phyloP scores from a whole-genome alignment of 2,329 filamentous ascomycete genomes.

The Fusarium goolgardi region DNA sequence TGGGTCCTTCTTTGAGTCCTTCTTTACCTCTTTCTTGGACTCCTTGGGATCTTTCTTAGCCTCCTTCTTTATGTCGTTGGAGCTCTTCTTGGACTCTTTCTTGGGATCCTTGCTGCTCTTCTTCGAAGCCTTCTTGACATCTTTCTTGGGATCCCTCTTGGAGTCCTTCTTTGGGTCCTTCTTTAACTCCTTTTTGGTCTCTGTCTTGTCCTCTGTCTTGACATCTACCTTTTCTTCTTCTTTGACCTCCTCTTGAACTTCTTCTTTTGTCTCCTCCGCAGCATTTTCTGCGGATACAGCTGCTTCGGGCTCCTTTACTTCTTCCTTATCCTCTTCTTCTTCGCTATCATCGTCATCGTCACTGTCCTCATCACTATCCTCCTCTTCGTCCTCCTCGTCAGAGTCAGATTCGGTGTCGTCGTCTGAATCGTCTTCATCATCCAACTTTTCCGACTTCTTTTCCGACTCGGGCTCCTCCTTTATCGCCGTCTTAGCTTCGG shows the following conservation, averaged over 20 bases:
- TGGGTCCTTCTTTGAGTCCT: not conserved
- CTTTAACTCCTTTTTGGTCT: constrained; percentile 1
- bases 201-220: not conserved
- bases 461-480: constrained; percentile 55
- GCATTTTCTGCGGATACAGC: constrained; percentile 23
- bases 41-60: not conserved
- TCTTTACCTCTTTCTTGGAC: not conserved
- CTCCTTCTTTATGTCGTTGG: constrained; percentile 1
- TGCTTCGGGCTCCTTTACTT: constrained; percentile 28
- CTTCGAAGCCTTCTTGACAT: not conserved
- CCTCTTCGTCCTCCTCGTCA: constrained; percentile 36
- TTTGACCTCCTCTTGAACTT: constrained; percentile 11
- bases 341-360: constrained; percentile 42
- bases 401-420: constrained; percentile 10
- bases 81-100: constrained; percentile 15
- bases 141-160: constrained; percentile 8
- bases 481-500: constrained; percentile 53
- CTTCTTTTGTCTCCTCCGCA: constrained; percentile 16
- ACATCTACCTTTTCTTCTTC: not conserved
- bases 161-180: not conserved
- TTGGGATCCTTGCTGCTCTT: constrained; percentile 6
- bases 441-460: constrained; percentile 48
- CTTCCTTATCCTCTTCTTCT: constrained; percentile 26
- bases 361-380: constrained; percentile 29
- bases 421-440: constrained; percentile 41